Base-by-base conservation (phyloP, 139 green algal species). In the Chlorella sorokiniana region DNA sequence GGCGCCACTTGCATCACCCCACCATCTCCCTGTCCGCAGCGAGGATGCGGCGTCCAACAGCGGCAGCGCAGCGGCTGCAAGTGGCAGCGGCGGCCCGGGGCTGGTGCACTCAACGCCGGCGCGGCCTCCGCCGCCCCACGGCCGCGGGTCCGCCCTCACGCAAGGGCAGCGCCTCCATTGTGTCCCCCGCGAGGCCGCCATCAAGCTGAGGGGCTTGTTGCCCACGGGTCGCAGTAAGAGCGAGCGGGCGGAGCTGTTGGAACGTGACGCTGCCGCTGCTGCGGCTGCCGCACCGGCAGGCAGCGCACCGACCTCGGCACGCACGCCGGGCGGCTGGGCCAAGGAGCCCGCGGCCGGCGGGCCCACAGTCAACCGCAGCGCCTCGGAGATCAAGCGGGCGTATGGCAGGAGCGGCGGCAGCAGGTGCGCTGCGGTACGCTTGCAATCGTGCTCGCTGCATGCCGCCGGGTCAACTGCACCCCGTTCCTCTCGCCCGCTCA, bases 361-460 rank as follows among this genome's bases (percentile, higher is more conserved):
- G 31, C 31, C 45, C 2, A 29, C 74, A 4, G 29, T 45, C 31
- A 81, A 41, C 42, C 85, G 88, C 51, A 88, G 81, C 6, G 78
- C 86, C 6, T 84, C 74, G 18, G 84, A 83, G 25, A 86, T 91
- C 38, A 86, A 87, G 45, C 67, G 77, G 7, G 76, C 81, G 23
- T 91, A 91, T 40, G 87, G 88, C 18, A 81, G 85, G 7, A 37
- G 9, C 31, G 73, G 54, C 63, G 41, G 40, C 38, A 84, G 29
- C 65, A 41, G 42, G 14, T 51, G 42, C 20, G 1, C 16, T 56
- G 22, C 25, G n/a, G 3, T 6, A 2, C 63, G 16, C 11, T 3
- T n/a, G 63, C 63, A 44, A n/a, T 5, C 54, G 67, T 11, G 33
- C 22, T 70, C 4, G 31, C 29, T 69, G n/a, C n/a, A n/a, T n/a